Percentiles rank a stretch among this genome's conserved stretches.
phyloP scores from a whole-genome alignment of 306 rosid genomes.

The Cucumis hystrix region DNA sequence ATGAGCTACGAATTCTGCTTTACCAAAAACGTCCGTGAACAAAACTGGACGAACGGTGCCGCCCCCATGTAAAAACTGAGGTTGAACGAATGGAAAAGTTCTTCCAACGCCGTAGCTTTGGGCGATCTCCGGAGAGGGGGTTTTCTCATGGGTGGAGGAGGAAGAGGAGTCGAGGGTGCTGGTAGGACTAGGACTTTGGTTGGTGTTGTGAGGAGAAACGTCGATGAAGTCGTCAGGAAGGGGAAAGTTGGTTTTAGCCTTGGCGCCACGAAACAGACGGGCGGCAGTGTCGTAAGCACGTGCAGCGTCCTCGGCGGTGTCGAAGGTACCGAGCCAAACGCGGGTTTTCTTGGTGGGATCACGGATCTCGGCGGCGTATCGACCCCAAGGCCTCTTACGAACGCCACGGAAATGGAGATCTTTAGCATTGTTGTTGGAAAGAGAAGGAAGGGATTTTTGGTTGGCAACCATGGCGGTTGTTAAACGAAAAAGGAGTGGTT shows the following conservation, averaged over 20 bases:
- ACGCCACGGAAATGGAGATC: conserved; percentile 15
- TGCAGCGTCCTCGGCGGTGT: conserved; percentile 17
- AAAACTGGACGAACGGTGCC: conserved; percentile 20
- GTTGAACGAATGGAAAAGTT: conserved; percentile 31
- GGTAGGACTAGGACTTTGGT: neutral
- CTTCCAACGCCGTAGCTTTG: conserved; percentile 8
- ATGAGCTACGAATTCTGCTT: conserved; percentile 16
- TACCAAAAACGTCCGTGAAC: neutral
- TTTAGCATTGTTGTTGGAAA: neutral
- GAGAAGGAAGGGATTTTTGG: neutral
- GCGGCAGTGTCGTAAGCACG: conserved; percentile 16
- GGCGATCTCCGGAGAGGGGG: conserved; percentile 21
- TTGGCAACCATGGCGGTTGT: conserved; percentile 7
- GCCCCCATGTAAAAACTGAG: conserved; percentile 5
- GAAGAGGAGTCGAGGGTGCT: conserved; percentile 14
- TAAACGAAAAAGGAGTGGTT: neutral
- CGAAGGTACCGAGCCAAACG: conserved; percentile 19
- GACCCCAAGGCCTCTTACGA: conserved; percentile 19
- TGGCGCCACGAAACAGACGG: conserved; percentile 9
- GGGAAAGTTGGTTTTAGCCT: conserved; percentile 16
- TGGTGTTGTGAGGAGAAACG: conserved; percentile 2
- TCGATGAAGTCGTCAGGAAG: neutral
- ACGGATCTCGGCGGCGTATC: conserved; percentile 20
- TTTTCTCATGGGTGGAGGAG: conserved; percentile 15
- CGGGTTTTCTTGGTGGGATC: conserved; percentile 19